phyloP scores from a whole-genome alignment of 768 basidiomycete genomes.

The Phanerodontia chrysosporium region DNA sequence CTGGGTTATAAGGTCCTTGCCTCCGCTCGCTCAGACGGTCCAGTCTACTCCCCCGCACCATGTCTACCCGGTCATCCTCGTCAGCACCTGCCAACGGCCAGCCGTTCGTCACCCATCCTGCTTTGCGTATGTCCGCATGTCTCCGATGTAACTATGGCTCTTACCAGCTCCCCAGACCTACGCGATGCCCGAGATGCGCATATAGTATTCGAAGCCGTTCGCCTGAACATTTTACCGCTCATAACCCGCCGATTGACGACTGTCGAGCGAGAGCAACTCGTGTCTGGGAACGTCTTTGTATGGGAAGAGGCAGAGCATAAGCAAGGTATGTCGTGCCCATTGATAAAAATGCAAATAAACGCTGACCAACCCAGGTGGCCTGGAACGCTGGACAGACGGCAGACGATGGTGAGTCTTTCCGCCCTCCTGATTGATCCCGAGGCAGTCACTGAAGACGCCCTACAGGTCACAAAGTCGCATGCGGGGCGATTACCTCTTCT shows the following conservation, averaged over 20 bases:
- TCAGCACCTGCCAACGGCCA: conserved; percentile 1
- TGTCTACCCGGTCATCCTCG: conserved; percentile 1
- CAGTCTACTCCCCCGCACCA: neutral
- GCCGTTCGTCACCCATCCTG: conserved; percentile 24
- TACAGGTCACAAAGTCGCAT: conserved; percentile 80
- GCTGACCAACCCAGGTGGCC: conserved; percentile 22
- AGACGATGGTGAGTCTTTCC: conserved; percentile 54
- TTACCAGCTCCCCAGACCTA: conserved; percentile 44
- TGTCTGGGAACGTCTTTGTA: conserved; percentile 75
- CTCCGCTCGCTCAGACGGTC: neutral
- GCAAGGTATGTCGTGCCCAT: conserved; percentile 20
- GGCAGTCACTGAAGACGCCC: neutral
- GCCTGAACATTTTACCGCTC: conserved; percentile 63
- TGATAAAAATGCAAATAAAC: conserved; percentile 19
- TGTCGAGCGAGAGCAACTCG: conserved; percentile 63
- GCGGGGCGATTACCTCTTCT: conserved; percentile 79
- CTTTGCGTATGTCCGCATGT: conserved; percentile 22
- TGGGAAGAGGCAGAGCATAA: conserved; percentile 83
- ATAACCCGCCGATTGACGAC: conserved; percentile 67
- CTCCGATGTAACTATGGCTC: conserved; percentile 3
- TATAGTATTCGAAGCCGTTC: conserved; percentile 70
- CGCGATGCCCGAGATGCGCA: conserved; percentile 81
- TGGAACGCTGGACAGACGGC: conserved; percentile 81
- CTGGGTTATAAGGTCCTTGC: conserved; percentile 9
- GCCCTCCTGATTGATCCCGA: neutral